These are phyloP conservation scores for Arabidopsis lyrata DNA, from an alignment of 441 rosid genomes.

Conservation along the genomic window DNA sequence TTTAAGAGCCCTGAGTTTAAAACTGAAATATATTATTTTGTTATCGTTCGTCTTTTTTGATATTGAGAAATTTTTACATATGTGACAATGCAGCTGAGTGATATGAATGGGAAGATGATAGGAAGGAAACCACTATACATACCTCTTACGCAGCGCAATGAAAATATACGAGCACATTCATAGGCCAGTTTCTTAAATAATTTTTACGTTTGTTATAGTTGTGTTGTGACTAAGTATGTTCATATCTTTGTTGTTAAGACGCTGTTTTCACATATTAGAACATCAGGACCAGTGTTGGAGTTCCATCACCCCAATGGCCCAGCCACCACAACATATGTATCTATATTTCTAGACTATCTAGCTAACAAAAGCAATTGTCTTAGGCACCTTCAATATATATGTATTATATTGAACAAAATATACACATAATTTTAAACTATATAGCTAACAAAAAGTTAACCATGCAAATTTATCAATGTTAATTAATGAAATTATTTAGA, in stretches of 20 bases:
- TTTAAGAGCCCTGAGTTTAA: constrained; percentile 59
- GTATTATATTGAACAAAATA: no score
- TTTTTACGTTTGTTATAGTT: neutral
- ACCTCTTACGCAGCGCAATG: constrained; percentile 75
- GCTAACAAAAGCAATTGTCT: no score
- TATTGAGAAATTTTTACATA: neutral
- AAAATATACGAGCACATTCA: constrained; percentile 69
- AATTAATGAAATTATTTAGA: neutral
- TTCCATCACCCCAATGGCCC: constrained; percentile 13
- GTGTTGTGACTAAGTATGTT: neutral
- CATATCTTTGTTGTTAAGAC: neutral
- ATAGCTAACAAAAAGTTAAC: neutral
- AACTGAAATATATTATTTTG: neutral
- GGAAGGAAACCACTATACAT: constrained; percentile 73
- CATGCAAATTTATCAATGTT: no score
- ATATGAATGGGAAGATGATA: constrained; percentile 73
- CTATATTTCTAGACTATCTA: neutral
- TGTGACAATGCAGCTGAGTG: constrained; percentile 50
- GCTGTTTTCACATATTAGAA: constrained; percentile 24
- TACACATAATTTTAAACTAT: neutral
- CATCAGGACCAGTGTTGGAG: constrained; percentile 21
- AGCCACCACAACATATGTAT: constrained; percentile 55
- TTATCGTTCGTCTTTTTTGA: constrained; percentile 11
- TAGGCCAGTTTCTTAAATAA: constrained; percentile 40
- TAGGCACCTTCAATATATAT: no score